These are phyloP conservation scores for Dendrobium chrysotoxum DNA, from an alignment of 106 monocot species.

Conservation along the genomic window DNA sequence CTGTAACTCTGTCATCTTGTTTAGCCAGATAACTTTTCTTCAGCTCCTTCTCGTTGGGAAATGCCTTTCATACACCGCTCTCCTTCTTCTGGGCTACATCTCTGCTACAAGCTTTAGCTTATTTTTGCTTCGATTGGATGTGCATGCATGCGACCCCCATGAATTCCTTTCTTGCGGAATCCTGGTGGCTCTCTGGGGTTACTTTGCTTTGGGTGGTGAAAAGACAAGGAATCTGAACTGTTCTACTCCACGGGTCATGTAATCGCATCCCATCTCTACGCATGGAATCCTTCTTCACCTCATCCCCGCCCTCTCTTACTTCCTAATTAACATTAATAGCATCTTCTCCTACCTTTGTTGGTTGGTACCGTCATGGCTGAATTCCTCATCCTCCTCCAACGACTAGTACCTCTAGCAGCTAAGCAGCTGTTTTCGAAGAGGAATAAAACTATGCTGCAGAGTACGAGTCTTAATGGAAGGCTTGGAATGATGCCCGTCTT, in stretches of 20 bases:
- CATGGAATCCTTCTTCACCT: conserved; percentile 4
- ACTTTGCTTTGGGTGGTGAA: background rate
- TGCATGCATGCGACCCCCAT: background rate
- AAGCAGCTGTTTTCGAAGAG: background rate
- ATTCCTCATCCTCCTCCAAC: background rate
- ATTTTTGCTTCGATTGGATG: background rate
- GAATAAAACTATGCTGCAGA: conserved; percentile 1
- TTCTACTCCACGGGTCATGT: background rate
- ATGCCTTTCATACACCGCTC: background rate
- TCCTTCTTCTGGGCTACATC: background rate
- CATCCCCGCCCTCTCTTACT: background rate
- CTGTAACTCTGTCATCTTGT: too few species aligned
- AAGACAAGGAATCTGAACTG: conserved; percentile 7
- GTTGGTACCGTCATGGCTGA: background rate
- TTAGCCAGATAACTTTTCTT: too few species aligned
- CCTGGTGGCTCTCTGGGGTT: background rate
- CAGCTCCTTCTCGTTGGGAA: too few species aligned
- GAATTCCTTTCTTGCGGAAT: conserved; percentile 11
- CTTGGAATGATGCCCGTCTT: background rate
- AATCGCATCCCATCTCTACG: conserved; percentile 3
- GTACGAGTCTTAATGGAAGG: background rate
- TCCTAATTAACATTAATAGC: background rate
- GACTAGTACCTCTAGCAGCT: background rate
- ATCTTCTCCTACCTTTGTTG: background rate
- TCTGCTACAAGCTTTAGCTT: background rate